These are phyloP conservation scores for Pythium chondricola DNA, from an alignment of 352 stramenopile genomes.

Conservation along the genomic window DNA sequence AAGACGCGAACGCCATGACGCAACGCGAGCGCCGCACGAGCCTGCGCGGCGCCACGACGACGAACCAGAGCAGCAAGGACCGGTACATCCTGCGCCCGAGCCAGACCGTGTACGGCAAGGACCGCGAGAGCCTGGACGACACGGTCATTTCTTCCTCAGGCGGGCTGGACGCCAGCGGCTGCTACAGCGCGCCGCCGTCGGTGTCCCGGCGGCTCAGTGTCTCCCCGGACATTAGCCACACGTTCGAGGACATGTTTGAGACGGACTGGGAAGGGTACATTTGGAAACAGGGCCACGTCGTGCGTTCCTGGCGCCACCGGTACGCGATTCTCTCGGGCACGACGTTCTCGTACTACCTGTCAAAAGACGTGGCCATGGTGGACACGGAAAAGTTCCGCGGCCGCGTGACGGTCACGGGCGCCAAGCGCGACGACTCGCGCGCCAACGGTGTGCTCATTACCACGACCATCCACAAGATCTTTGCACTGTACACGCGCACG, in stretches of 20 bases:
- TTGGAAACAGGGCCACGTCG: conserved; percentile 84
- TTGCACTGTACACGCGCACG: conserved; percentile 79
- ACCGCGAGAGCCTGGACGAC: conserved; percentile 41
- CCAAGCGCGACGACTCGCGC: conserved; percentile 51
- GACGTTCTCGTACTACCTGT: conserved; percentile 78
- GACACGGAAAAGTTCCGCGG: conserved; percentile 84
- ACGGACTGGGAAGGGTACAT: conserved; percentile 87
- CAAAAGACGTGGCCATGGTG: conserved; percentile 67
- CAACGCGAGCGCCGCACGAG: conserved; percentile 48
- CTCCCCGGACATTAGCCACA: conserved; percentile 57
- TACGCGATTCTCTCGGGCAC: conserved; percentile 78
- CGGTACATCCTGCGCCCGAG: conserved; percentile 53
- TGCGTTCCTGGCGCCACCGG: conserved; percentile 79
- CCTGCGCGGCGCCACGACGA: conserved; percentile 18
- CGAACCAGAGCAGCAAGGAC: conserved; percentile 5
- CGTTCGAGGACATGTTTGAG: conserved; percentile 81
- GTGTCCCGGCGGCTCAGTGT: conserved; percentile 52
- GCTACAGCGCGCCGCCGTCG: conserved; percentile 11
- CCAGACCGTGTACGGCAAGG: conserved; percentile 53
- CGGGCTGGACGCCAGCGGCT: conserved; percentile 38
- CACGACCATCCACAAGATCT: conserved; percentile 83
- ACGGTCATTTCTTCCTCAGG: conserved; percentile 57
- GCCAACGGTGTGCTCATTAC: conserved; percentile 77
- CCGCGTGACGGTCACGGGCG: conserved; percentile 73
- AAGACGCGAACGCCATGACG: conserved; percentile 67